Conservation (phyloP, 768 basidiomycete species). For the Hydnomerulius pinastri region DNA sequence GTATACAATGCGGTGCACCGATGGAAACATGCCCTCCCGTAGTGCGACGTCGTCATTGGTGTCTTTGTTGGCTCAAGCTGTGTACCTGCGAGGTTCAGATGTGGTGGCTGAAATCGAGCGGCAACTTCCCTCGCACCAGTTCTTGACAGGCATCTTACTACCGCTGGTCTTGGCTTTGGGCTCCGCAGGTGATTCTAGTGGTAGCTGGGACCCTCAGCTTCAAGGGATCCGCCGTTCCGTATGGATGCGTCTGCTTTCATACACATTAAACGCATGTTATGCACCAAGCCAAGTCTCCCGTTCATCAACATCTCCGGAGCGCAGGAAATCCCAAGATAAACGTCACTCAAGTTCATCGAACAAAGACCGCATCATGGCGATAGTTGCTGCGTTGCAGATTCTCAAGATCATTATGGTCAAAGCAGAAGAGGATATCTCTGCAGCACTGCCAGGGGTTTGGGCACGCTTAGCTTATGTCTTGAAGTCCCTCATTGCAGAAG, state of each 20-base stretch:
- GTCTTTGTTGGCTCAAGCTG: slow-evolving; percentile 42
- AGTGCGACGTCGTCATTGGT: slow-evolving; percentile 40
- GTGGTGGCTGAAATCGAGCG: slow-evolving; percentile 58
- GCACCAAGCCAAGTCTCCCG: slow-evolving; percentile 23
- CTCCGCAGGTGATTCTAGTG: slow-evolving; percentile 41
- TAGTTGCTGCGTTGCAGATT: slow-evolving; percentile 60
- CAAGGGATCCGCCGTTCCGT: slow-evolving; percentile 46
- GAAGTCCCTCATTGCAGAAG: slow-evolving; percentile 51
- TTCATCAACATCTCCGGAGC: slow-evolving; percentile 33
- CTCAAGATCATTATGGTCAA: slow-evolving; percentile 68
- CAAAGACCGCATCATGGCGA: slow-evolving; percentile 27
- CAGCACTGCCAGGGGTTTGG: slow-evolving; percentile 61
- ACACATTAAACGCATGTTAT: slow-evolving; percentile 56
- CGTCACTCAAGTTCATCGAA: slow-evolving; percentile 11
- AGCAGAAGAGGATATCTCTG: slow-evolving; percentile 60
- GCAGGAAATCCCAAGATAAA: slow-evolving; percentile 49
- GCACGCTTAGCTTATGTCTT: slow-evolving; percentile 57
- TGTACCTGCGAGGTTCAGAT: slow-evolving; percentile 53
- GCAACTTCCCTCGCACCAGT: slow-evolving; percentile 54
- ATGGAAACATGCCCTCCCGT: slow-evolving; percentile 41
- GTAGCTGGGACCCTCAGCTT: slow-evolving; percentile 47
- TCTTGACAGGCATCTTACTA: slow-evolving; percentile 63
- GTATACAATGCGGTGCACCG: slow-evolving; percentile 46
- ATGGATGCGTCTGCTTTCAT: slow-evolving; percentile 66
- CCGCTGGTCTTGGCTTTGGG: slow-evolving; percentile 59